phyloP scores from a whole-genome alignment of 768 basidiomycete genomes.

The Hygrocybe coccinea region DNA sequence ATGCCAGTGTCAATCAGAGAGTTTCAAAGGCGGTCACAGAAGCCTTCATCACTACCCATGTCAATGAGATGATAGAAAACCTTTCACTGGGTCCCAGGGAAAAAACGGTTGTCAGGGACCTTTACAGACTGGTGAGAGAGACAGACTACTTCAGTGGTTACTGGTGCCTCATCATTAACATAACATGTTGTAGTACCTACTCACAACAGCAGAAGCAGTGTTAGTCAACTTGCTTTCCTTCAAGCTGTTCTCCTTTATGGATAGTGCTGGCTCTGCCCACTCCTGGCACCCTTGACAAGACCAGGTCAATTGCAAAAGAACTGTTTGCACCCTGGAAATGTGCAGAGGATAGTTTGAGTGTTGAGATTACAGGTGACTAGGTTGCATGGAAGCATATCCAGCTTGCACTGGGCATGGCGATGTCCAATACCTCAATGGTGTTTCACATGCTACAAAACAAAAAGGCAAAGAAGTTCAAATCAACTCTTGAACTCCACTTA shows the following conservation, averaged over 20 bases:
- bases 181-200: slow-evolving; percentile 45
- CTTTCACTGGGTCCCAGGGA: slow-evolving; percentile 17
- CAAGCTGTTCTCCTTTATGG: slow-evolving; percentile 33
- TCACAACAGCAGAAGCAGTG: slow-evolving; percentile 51
- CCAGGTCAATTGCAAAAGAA: too few relatives aligned
- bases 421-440: too few relatives aligned
- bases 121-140: slow-evolving; percentile 44
- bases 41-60: slow-evolving; percentile 57
- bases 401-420: too few relatives aligned
- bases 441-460: not conserved
- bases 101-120: slow-evolving; percentile 31
- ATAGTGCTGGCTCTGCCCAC: slow-evolving; percentile 29
- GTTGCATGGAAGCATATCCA: not conserved
- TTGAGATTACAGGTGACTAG: too few relatives aligned
- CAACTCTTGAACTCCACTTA: too few relatives aligned
- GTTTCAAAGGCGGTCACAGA: slow-evolving; percentile 63
- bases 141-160: not conserved
- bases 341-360: too few relatives aligned
- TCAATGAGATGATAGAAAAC: slow-evolving; percentile 43
- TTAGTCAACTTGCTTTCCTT: slow-evolving; percentile 59
- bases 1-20: slow-evolving; percentile 54
- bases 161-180: not conserved
- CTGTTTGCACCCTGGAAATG: too few relatives aligned
- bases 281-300: slow-evolving; percentile 20
- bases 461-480: too few relatives aligned